Evolutionary conservation across 2,329 filamentous ascomycete species (phyloP).

Genomic region (Epichloe gansuensis): DNA sequence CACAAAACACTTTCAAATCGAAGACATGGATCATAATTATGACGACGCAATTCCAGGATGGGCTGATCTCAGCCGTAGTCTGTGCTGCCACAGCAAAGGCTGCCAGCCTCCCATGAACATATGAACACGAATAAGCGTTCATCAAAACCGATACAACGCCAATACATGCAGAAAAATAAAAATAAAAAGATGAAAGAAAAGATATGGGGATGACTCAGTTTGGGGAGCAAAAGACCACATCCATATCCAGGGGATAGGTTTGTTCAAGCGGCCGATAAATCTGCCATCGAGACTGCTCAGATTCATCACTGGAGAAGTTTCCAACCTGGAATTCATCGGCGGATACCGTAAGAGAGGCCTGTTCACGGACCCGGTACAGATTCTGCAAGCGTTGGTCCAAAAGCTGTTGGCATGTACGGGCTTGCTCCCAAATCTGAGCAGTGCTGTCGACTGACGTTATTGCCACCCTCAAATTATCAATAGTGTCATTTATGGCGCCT

Average conservation of each 20-base stretch:
- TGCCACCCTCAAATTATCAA: slow-evolving; percentile 42
- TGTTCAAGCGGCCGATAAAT: slow-evolving; percentile 23
- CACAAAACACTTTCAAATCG: background rate
- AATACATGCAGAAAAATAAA: slow-evolving; percentile 9
- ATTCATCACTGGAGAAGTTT: slow-evolving; percentile 13
- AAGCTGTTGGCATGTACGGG: slow-evolving; percentile 35
- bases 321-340: slow-evolving; percentile 19
- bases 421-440: slow-evolving; percentile 46
- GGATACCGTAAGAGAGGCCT: slow-evolving; percentile 16
- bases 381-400: slow-evolving; percentile 28
- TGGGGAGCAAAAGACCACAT: slow-evolving; percentile 22
- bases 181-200: slow-evolving; percentile 4
- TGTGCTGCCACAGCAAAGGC: background rate
- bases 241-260: slow-evolving; percentile 25
- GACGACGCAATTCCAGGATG: background rate
- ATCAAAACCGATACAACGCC: slow-evolving; percentile 7
- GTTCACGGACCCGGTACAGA: slow-evolving; percentile 22
- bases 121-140: background rate
- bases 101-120: background rate
- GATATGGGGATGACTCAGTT: slow-evolving; percentile 6
- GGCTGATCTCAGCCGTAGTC: background rate
- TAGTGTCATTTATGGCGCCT: slow-evolving; percentile 35
- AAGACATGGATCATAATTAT: background rate
- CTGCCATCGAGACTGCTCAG: slow-evolving; percentile 22
- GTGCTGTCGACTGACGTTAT: slow-evolving; percentile 44